These are phyloP conservation scores for Fusarium phyllophilum DNA, from an alignment of 2,329 filamentous ascomycete genomes.

Conservation along the genomic window DNA sequence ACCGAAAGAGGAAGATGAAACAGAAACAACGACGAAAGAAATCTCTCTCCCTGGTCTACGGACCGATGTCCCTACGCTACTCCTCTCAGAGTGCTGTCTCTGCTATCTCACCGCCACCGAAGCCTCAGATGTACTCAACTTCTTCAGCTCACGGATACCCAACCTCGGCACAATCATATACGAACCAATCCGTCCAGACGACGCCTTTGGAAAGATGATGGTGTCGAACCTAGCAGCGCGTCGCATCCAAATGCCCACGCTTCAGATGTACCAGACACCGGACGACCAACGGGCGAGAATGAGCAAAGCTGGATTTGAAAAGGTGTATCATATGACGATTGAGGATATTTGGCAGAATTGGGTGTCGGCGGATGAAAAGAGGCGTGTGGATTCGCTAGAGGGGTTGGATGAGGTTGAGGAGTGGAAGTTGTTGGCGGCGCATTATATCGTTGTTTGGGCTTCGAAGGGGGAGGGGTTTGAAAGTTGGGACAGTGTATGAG, in stretches of 20 bases:
- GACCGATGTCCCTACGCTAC: constrained; percentile 75
- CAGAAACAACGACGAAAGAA: neutral
- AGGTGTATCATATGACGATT: constrained; percentile 56
- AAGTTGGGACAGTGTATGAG: constrained; percentile 28
- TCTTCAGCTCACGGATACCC: constrained; percentile 66
- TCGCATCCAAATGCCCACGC: constrained; percentile 84
- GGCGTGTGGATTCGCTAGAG: constrained; percentile 81
- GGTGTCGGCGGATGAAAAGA: constrained; percentile 77
- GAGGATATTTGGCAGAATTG: constrained; percentile 78
- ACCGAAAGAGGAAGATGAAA: neutral
- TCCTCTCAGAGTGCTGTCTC: constrained; percentile 95
- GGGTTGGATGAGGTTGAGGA: constrained; percentile 96
- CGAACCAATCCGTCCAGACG: constrained; percentile 85
- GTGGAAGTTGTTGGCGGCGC: constrained; percentile 84
- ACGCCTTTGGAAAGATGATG: constrained; percentile 93
- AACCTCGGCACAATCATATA: constrained; percentile 77
- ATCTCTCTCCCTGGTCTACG: constrained; percentile 55
- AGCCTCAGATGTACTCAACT: constrained; percentile 71
- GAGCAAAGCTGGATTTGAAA: constrained; percentile 70
- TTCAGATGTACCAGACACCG: constrained; percentile 76
- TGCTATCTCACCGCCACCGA: constrained; percentile 80
- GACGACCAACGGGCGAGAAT: constrained; percentile 76
- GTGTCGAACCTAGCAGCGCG: constrained; percentile 85
- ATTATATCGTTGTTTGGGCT: constrained; percentile 93
- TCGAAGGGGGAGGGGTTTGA: constrained; percentile 62